Conservation (phyloP, 2,329 filamentous ascomycete species). For the Clathrospora elynae region DNA sequence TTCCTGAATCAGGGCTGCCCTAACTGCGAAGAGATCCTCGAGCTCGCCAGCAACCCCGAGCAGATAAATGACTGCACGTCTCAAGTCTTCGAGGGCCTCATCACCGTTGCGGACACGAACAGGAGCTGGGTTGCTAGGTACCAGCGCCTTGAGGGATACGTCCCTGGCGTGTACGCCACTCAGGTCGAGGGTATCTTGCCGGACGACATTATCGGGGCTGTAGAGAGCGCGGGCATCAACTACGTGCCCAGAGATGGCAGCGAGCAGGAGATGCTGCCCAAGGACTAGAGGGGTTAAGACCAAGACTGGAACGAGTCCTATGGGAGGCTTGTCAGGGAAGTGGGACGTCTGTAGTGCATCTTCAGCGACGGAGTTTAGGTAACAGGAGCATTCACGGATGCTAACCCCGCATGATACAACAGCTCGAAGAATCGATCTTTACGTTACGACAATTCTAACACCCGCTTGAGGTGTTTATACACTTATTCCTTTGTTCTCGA, state of each 20-base stretch:
- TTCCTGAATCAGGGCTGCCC: slow-evolving; percentile 89
- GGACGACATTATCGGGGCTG: slow-evolving; percentile 60
- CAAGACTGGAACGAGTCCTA: background rate
- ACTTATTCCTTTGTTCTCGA: too few species aligned
- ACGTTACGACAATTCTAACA: background rate
- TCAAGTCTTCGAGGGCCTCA: slow-evolving; percentile 91
- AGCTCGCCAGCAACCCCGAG: slow-evolving; percentile 78
- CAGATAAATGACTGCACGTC: slow-evolving; percentile 91
- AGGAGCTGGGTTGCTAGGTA: slow-evolving; percentile 95
- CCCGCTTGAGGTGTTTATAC: too few species aligned
- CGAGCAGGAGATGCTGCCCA: slow-evolving; percentile 45
- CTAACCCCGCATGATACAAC: background rate
- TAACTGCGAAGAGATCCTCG: slow-evolving; percentile 93
- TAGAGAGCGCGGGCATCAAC: slow-evolving; percentile 64
- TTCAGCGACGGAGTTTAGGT: slow-evolving; percentile 36
- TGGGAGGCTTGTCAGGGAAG: background rate
- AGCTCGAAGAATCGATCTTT: slow-evolving; percentile 3
- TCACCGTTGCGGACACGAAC: slow-evolving; percentile 80
- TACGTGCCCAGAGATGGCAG: slow-evolving; percentile 59
- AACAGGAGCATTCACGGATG: slow-evolving; percentile 11
- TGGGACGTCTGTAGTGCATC: slow-evolving; percentile 17
- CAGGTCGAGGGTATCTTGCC: slow-evolving; percentile 84
- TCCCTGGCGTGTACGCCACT: slow-evolving; percentile 87
- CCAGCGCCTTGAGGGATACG: slow-evolving; percentile 88
- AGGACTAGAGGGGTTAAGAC: slow-evolving; percentile 23